Evolutionary conservation across 1,284 basidiomycete genomes (phyloP).

Genomic region (Leccinum subrobustum): DNA sequence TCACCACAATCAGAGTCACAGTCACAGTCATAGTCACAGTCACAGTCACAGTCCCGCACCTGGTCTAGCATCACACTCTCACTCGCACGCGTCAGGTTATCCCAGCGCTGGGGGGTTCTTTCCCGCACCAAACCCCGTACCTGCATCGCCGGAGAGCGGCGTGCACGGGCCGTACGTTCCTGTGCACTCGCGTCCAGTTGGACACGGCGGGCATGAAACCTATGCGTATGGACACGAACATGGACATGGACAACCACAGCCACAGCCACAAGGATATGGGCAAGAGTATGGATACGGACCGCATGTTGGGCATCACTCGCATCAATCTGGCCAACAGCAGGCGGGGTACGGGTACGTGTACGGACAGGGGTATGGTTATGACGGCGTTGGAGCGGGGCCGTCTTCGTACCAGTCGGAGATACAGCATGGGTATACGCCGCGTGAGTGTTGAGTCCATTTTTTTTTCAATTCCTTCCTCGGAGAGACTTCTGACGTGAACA

Average conservation of each 20-base stretch:
- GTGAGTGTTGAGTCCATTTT: conserved; percentile 12
- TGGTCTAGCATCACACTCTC: not conserved
- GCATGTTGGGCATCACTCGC: not conserved
- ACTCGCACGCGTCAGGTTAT: conserved; percentile 1
- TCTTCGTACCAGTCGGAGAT: not conserved
- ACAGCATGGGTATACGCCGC: conserved; percentile 11
- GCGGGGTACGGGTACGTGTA: not conserved
- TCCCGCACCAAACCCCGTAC: not conserved
- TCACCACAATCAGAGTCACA: not conserved
- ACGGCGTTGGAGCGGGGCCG: not conserved
- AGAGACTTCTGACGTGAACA: not conserved
- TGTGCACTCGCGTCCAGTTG: conserved; percentile 8
- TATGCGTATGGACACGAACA: not conserved
- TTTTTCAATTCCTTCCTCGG: too few species aligned
- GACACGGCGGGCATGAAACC: not conserved
- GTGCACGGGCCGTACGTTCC: conserved; percentile 1
- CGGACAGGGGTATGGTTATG: not conserved
- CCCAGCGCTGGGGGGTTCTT: not conserved
- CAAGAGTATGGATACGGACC: not conserved
- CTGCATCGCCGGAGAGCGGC: not conserved
- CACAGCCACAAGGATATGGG: not conserved
- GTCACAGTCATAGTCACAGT: not conserved
- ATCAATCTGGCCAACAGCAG: not conserved
- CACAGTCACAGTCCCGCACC: not conserved
- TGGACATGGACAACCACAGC: not conserved